A percentile compares a stretch with the other conserved stretches of the same genome.
phyloP scores from a whole-genome alignment of 2,329 filamentous ascomycete species.

The Ophiostoma fasciatum region DNA sequence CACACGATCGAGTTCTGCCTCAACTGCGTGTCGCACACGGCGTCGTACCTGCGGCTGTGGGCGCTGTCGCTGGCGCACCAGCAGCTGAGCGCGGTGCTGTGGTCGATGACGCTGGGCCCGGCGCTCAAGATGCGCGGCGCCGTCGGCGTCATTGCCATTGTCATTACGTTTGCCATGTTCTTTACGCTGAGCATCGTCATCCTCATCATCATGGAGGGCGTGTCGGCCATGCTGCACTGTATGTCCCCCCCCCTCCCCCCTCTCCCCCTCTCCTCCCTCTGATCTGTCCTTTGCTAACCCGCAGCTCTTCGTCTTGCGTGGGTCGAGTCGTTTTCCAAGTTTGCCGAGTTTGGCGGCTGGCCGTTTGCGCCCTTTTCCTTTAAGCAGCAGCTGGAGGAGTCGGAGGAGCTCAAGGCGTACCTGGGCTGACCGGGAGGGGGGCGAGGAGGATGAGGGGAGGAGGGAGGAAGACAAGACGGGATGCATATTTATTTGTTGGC shows the following conservation, averaged over 20 bases:
- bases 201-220: conserved; percentile 89
- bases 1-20: conserved; percentile 99
- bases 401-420: conserved; percentile 46
- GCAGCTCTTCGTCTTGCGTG: conserved; percentile 64
- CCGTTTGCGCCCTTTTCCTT: conserved; percentile 86
- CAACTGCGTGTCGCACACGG: conserved; percentile 97
- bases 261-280: background rate
- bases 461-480: too few relatives aligned
- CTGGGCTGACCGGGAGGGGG: conserved; percentile 25
- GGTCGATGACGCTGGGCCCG: conserved; percentile 83
- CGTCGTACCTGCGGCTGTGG: conserved; percentile 97
- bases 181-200: conserved; percentile 59
- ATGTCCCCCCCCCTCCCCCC: conserved; percentile 6
- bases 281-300: background rate
- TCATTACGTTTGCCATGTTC: conserved; percentile 76
- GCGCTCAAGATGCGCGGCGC: conserved; percentile 54
- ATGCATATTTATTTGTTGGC: background rate
- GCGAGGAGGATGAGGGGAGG: background rate
- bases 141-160: conserved; percentile 62
- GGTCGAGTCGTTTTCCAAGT: conserved; percentile 97
- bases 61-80: conserved; percentile 94
- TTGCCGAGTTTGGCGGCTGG: conserved; percentile 82
- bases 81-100: conserved; percentile 87
- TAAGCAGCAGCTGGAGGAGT: conserved; percentile 69
- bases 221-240: conserved; percentile 80